Evolutionary conservation across 495 filamentous ascomycete genomes (phyloP).

Genomic region (Poronia punctata): DNA sequence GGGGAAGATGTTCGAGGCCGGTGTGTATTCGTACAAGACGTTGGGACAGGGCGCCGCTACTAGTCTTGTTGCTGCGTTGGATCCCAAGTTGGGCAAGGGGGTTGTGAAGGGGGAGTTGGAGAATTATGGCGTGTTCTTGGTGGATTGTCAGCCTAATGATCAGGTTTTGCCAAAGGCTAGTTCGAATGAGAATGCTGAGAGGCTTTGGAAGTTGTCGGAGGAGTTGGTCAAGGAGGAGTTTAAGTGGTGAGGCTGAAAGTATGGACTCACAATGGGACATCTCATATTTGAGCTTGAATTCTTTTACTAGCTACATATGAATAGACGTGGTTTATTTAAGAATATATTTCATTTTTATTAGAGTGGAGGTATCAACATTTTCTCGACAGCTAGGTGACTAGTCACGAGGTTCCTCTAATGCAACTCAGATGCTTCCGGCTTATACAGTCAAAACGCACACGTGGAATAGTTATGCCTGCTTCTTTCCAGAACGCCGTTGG

Average conservation of each 20-base stretch:
- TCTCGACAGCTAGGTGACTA: constrained; percentile 5
- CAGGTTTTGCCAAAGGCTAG: constrained; percentile 16
- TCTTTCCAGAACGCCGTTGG: too few species aligned
- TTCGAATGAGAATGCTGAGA: constrained; percentile 38
- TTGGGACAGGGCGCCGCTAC: constrained; percentile 35
- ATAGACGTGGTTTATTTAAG: too few species aligned
- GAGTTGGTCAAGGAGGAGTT: constrained; percentile 44
- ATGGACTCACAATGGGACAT: not conserved
- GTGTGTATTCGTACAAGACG: constrained; percentile 16
- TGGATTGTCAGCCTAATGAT: constrained; percentile 35
- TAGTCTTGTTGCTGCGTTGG: constrained; percentile 38
- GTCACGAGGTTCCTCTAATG: too few species aligned
- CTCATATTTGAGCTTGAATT: too few species aligned
- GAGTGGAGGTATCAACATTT: too few species aligned
- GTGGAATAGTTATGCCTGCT: too few species aligned
- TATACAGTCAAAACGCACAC: too few species aligned
- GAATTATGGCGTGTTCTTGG: constrained; percentile 35
- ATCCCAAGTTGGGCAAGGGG: constrained; percentile 29
- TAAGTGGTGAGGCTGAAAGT: constrained; percentile 14
- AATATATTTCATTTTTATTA: too few species aligned
- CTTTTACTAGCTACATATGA: too few species aligned
- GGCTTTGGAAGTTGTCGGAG: constrained; percentile 43
- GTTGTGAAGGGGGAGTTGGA: constrained; percentile 22
- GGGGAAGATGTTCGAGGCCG: not conserved
- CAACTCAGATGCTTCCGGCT: too few species aligned